Evolutionary conservation across 495 filamentous ascomycete genomes (phyloP), one percentile per base, ranked within the genome.

Genomic region (Thozetella sp.): DNA sequence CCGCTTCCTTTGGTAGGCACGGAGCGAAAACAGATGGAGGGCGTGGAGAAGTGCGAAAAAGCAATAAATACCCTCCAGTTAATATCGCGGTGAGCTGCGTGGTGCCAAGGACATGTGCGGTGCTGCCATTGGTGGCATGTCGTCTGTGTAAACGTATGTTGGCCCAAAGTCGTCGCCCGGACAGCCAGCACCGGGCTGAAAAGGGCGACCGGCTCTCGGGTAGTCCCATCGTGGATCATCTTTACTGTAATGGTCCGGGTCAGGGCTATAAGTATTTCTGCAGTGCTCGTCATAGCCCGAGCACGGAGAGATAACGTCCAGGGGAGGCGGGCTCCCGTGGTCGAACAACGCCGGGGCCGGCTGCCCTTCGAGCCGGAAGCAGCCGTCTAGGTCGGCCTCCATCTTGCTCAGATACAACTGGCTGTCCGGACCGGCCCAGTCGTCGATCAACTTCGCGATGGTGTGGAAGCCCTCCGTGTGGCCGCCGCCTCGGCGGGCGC

Each of bases 311-410:
- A 52, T 58, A 25, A 40, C 46, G 27, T 61, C 25, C 22, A 54
- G 1, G 1, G 25, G 19, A 34, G 4, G 15, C 11, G n/a, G 34
- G 34, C 37, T 25, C 51, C 15, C 22, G 2, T 40, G 51, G 45
- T 54, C 24, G 15, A 23, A 43, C 40, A n/a, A n/a, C 3, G 43
- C 12, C 10, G 43, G n/a, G 3, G n/a, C 12, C n/a, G 11, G 43
- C n/a, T 48, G 10, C 22, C 58, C 54, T 20, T 51, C 25, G 24
- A 67, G 51, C 50, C 72, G 62, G 68, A 83, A 76, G 70, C n/a
- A n/a, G n/a, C 70, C 51, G 61, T 79, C 63, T 52, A 86, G 69
- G 56, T 85, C 81, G 2, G 83, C 83, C 62, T 82, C 83, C 67
- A 82, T 78, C 50, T 79, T 75, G 54, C 72, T 70, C 19, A 86